Evolutionary conservation across 2,329 filamentous ascomycete genomes (phyloP).

Genomic region (Fonsecaea pedrosoi): DNA sequence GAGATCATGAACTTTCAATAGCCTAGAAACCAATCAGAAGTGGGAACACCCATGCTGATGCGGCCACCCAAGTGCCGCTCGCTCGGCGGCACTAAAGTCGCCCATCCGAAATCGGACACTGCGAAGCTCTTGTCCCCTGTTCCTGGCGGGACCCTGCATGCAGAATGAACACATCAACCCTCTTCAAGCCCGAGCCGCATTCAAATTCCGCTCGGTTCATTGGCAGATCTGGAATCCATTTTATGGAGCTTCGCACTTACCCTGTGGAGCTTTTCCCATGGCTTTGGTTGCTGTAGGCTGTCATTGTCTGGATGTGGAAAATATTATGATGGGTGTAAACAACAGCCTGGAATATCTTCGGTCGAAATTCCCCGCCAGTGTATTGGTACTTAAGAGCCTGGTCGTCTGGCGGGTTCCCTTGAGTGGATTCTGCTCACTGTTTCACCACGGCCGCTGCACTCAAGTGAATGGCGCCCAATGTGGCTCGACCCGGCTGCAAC

Average conservation of each 20-base stretch:
- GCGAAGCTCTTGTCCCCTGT: constrained; percentile 17
- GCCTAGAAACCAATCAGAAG: neutral
- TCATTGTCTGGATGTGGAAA: neutral
- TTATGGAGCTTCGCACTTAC: neutral
- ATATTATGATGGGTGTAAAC: neutral
- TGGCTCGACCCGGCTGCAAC: neutral
- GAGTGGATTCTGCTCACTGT: neutral
- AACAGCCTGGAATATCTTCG: constrained; percentile 1
- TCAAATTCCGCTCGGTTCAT: constrained; percentile 22
- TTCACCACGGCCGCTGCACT: neutral
- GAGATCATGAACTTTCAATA: neutral
- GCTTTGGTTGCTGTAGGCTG: neutral
- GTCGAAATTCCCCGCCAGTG: neutral
- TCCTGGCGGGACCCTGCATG: constrained; percentile 29
- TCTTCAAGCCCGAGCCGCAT: constrained; percentile 27
- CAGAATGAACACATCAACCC: constrained; percentile 17
- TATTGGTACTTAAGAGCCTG: neutral
- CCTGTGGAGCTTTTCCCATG: neutral
- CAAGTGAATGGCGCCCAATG: neutral
- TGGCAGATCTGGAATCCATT: constrained; percentile 13
- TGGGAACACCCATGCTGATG: constrained; percentile 2
- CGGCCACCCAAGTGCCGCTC: neutral
- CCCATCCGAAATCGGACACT: constrained; percentile 31
- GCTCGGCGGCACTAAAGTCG: constrained; percentile 31
- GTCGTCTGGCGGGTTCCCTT: neutral